Base-by-base conservation (phyloP, 225 moss, liverwort and hornwort genomes). In the Sphagnum tenellum region DNA sequence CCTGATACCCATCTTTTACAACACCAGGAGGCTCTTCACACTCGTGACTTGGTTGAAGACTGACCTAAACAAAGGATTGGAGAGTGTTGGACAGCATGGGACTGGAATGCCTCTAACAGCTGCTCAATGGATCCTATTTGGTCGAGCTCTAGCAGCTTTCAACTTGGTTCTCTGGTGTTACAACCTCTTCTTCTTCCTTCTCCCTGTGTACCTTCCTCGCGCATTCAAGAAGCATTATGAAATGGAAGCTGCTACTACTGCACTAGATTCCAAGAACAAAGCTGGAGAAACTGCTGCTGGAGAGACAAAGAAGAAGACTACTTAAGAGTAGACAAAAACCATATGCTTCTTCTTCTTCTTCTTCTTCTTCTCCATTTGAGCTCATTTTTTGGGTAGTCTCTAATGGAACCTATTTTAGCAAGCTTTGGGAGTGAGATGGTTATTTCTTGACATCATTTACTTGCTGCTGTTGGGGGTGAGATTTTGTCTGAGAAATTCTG, bases 1-100 rank as follows among this genome's bases (percentile, higher is more conserved):
- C 0, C 55, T 87, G 3, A 76, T 87, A 29, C 83, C 80, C 2
- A 65, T 80, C 6, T 76, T 82, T 0, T 87, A 87, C 71, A 87
- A 87, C 3, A 67, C 83, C 0, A 49, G 83, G 51, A 69, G 86
- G 44, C 46, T 87, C 53, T 82, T 82, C 3, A 76, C 80, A 0
- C 56, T 82, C 0, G 62, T 77, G 8, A 61, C 46, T 0, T 87
- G 83, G 86, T 61, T 78, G 46, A 78, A 74, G 71, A 56, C 73
- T 57, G 78, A 75, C 65, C 50, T 77, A 64, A 46, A 59, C 3
- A 78, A 82, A 45, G 75, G 60, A 2, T 44, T 54, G 4, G 82
- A 73, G 51, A 71, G 60, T 45, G 47, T 82, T 13, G 80, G 75
- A 12, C 73, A 77, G 63, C 67, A 76, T 8, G 77, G 82, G 7